Evolutionary conservation across 176 grass and related monocot species (phyloP), one percentile per base, ranked within the genome.

Genomic region (Echinochloa phyllopogon): DNA sequence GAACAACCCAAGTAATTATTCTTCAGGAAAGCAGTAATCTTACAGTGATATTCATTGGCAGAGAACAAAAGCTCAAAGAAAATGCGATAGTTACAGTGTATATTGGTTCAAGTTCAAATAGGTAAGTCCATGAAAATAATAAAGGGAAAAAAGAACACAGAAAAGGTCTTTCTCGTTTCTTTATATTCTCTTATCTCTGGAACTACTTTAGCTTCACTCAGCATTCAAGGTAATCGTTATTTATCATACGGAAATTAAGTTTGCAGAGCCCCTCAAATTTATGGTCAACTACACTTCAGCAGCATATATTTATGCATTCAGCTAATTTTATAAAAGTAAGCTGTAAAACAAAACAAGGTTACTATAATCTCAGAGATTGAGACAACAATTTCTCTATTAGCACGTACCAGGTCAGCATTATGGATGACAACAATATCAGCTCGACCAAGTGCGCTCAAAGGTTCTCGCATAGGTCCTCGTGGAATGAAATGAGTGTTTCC

Each of bases 391-490:
- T 43, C 60, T 45, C 16, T 37, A 64, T 74, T 89, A 87, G 76
- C 47, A 74, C 53, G 40, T 90, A 98, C 96, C 87, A 95, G 80
- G 82, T 94, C 82, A 25, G 87, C 87, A 60, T 98, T 76, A 88
- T 98, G 96, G 76, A 98, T 79, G n/a, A 98, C 79, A 59, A 92
- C 49, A 63, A 95, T 87, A 79, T 98, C 83, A 73, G 93, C 89
- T 90, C 93, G 83, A 79, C 66, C 74, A 81, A 98, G 60, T 53
- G 91, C 80, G 4, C 47, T 77, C 51, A 94, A 44, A 49, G 93
- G 89, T 88, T 98, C 96, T 84, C 96, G 94, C 89, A 98, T 86
- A 60, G 96, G 77, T 39, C 96, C 96, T 69, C 92, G 87, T 0
- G 93, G 96, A 72, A 95, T 82, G 61, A 98, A 80, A 86, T 92